Conservation (phyloP, 371 early-diverging fungal genomes). For the Rhizopus arrhizus region DNA sequence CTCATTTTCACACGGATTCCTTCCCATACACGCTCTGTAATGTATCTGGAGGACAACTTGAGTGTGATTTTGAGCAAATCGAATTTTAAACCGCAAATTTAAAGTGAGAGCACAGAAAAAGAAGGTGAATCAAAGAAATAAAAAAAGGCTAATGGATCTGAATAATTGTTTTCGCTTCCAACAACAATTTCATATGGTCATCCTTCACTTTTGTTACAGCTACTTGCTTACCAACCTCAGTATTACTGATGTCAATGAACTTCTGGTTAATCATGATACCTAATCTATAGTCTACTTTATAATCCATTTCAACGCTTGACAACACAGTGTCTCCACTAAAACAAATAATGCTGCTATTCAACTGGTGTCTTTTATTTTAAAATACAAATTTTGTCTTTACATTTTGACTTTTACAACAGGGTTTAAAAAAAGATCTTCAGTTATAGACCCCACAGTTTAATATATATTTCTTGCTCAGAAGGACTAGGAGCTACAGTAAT, state of each 20-base stretch:
- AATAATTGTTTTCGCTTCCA: slow-evolving; percentile 6
- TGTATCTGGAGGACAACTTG: background rate
- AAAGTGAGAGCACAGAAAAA: background rate
- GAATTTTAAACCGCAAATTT: slow-evolving; percentile 5
- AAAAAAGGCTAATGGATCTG: background rate
- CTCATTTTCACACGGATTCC: background rate
- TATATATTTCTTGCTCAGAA: slow-evolving; percentile 6
- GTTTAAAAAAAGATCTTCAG: slow-evolving; percentile 3
- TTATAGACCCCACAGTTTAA: slow-evolving; percentile 3
- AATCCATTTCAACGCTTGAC: background rate
- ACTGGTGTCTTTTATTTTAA: background rate
- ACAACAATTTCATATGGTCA: slow-evolving; percentile 8
- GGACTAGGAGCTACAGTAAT: background rate
- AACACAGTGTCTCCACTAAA: slow-evolving; percentile 10
- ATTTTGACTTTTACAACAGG: background rate
- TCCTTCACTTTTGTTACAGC: slow-evolving; percentile 6
- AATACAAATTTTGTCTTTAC: background rate
- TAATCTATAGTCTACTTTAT: slow-evolving; percentile 5
- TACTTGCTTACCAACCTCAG: slow-evolving; percentile 5
- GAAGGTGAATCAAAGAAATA: slow-evolving; percentile 8
- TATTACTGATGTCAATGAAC: background rate
- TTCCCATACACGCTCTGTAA: background rate
- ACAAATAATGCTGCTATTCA: background rate
- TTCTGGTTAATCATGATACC: background rate
- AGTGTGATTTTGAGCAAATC: background rate